Evolutionary conservation across 2,329 filamentous ascomycete species (phyloP), one percentile per base, ranked within the genome.

Genomic region (Ilyonectria sp.): DNA sequence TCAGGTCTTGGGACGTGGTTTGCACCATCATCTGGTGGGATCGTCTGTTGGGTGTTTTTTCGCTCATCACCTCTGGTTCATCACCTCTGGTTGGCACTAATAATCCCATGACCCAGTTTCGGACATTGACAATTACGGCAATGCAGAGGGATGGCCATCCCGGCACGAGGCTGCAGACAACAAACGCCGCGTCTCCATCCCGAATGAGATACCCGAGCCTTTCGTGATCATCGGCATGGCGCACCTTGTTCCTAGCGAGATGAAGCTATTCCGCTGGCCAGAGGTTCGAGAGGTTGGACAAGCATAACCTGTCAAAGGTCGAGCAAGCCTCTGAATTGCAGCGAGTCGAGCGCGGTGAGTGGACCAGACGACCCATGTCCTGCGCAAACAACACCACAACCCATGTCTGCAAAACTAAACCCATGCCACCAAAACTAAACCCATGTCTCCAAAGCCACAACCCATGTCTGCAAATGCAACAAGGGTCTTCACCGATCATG

Each of bases 401-500:
- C 37, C 37, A 40, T 40, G 15, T 13, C 23, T 49, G 9, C 6
- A 7, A 15, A 26, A 13, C 15, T 15, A 49, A 43, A 62, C 26
- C 26, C 26, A 26, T 26, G 26, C 6, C 26, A 6, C 4, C 26
- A 26, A 26, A 26, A 26, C 26, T 5, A 6, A 6, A 43, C n/a
- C 60, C 60, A 37, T 43, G 60, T 43, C 44, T 43, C 31, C 43
- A 47, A 40, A 40, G 17, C 13, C 37, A 13, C 13, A 40, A 40
- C 37, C 37, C 37, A 40, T 40, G 37, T 13, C 23, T 49, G 9
- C 6, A 7, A 15, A 17, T n/a, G 9, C 15, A 15, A 43, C 60
- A 63, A 44, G 52, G 23, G 49, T 65, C 23, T 26, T 58, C 58
- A 66, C 53, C 63, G 58, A 66, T 66, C 63, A 66, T 61, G 63